Base-by-base conservation (phyloP, 257 asterid species). In the Ilex aquifolium region DNA sequence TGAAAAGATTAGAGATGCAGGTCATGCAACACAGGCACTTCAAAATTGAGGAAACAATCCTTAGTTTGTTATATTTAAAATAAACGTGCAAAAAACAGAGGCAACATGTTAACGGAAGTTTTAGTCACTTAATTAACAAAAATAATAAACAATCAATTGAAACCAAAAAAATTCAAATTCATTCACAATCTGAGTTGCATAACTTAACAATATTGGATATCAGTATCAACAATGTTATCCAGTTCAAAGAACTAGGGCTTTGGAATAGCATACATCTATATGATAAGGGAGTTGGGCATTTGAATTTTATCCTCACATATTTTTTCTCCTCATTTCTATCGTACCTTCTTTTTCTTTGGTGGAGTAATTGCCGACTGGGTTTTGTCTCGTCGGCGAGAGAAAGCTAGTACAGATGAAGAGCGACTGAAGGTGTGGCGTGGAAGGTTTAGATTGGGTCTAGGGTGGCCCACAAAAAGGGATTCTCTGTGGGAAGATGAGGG, bases 381-480 rank as follows among this genome's bases (percentile, higher is more conserved):
- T n/a, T 66, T 72, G 50, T 65, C 70, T 13, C 89, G 90, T 73
- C 92, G 90, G 83, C 82, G 75, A 77, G 83, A 72, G 74, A 79
- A 83, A 53, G 75, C 65, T 67, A 84, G 76, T 54, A 67, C 56
- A 53, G 83, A 52, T 76, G 79, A 65, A 65, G 78, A 75, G 57
- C 72, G 61, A 29, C 27, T 21, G 27, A 71, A 63, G 2, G 59
- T 64, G 49, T 53, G 81, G n/a, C 53, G 75, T 10, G 72, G 73
- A 62, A 57, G 65, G 59, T 61, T 44, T 11, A 65, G 40, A 62
- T 57, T 80, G 72, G 70, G 66, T 52, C 61, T 69, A 21, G 80
- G 68, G 56, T 52, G 70, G 60, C 69, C 64, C 16, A 13, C 17
- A 42, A 77, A 72, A 61, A 70, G 59, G 67, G 63, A 53, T n/a